phyloP scores from a whole-genome alignment of 441 rosid species.

The Populus tomentosa region DNA sequence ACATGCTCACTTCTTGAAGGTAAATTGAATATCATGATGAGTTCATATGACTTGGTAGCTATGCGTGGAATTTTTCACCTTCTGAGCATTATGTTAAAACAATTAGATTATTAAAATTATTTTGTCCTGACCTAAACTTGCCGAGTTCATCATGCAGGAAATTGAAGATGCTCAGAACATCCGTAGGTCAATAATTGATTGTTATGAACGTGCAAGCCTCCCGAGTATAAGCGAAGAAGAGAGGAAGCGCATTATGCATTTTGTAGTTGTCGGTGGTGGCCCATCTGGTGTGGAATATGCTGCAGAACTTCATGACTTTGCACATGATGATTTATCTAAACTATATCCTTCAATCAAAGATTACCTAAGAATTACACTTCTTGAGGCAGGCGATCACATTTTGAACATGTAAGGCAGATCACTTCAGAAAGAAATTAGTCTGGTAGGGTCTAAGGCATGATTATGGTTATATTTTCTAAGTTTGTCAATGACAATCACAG shows the following conservation, averaged over 20 bases:
- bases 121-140: background rate
- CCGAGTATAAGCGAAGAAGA: slow-evolving; percentile 77
- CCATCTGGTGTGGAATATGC: slow-evolving; percentile 95
- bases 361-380: slow-evolving; percentile 58
- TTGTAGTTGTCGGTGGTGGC: slow-evolving; percentile 91
- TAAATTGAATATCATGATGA: slow-evolving; percentile 10
- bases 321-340: slow-evolving; percentile 56
- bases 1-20: slow-evolving; percentile 85
- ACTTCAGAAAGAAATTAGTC: slow-evolving; percentile 2
- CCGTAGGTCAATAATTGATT: slow-evolving; percentile 65
- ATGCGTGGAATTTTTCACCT: background rate
- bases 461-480: background rate
- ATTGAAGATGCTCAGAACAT: slow-evolving; percentile 87
- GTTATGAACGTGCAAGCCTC: slow-evolving; percentile 73
- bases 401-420: slow-evolving; percentile 62
- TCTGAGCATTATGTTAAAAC: background rate
- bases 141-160: slow-evolving; percentile 41
- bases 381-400: slow-evolving; percentile 84
- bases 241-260: slow-evolving; percentile 69
- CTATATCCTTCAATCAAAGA: slow-evolving; percentile 61
- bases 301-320: slow-evolving; percentile 84
- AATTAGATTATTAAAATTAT: background rate
- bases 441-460: background rate
- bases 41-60: background rate
- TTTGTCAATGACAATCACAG: background rate